Conservation (phyloP, 331 rosid species). For the Rhamnella rubrinervis region DNA sequence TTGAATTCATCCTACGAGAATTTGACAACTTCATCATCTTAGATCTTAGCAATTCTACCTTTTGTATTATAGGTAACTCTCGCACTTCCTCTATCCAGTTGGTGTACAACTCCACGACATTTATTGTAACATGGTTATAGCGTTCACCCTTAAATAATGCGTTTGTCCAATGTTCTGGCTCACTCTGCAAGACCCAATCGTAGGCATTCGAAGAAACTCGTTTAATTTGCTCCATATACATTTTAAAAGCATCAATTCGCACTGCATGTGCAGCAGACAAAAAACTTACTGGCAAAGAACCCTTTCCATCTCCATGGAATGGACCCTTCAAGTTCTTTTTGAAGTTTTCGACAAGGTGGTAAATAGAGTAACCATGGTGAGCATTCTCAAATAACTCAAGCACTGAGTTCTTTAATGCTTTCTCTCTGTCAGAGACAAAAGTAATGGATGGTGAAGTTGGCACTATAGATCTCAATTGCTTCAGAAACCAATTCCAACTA, state of each 20-base stretch:
- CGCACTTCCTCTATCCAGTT: constrained; percentile 47
- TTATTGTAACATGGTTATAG: constrained; percentile 35
- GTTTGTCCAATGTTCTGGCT: constrained; percentile 50
- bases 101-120: constrained; percentile 32
- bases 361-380: constrained; percentile 45
- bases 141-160: constrained; percentile 47
- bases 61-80: constrained; percentile 39
- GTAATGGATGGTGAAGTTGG: constrained; percentile 34
- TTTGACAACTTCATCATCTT: constrained; percentile 39
- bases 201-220: constrained; percentile 44
- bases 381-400: constrained; percentile 38
- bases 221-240: constrained; percentile 40
- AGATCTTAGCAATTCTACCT: constrained; percentile 37
- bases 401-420: constrained; percentile 39
- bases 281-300: constrained; percentile 40
- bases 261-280: constrained; percentile 47
- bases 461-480: constrained; percentile 38
- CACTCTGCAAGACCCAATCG: constrained; percentile 43
- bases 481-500: constrained; percentile 55
- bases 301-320: constrained; percentile 51
- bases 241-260: constrained; percentile 37
- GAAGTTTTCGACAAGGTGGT: constrained; percentile 53
- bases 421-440: constrained; percentile 53
- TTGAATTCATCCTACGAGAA: constrained; percentile 30
- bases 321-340: constrained; percentile 48